Evolutionary conservation across 176 grass and related monocot species (phyloP), one percentile per base, ranked within the genome.

Genomic region (Pontederia crassipes): DNA sequence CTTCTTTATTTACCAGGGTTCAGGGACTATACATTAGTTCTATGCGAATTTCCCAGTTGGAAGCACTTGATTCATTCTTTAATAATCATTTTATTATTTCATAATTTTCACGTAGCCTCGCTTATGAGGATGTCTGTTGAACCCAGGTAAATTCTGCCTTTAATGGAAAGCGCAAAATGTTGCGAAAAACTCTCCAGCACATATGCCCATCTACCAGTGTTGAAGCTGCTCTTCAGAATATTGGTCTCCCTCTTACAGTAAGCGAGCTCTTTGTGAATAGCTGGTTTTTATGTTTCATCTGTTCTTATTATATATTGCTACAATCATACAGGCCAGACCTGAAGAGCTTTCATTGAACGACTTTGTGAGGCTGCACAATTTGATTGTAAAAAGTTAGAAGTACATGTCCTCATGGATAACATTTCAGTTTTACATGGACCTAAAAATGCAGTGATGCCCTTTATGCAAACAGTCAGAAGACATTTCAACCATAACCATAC

Each of bases 81-180:
- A 4, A 3, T 40, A 40, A 40, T 40, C 32, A 40, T 40, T 40
- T 40, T 40, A 40, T 40, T 40, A 40, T 40, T 40, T 40, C 32
- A 40, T 4, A 40, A 40, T 40, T 4, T 40, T 40, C 32, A 40
- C 32, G 32, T 40, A 40, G 32, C 6, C 6, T 40, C 32, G 3
- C 3, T 40, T 40, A 40, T 26, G 15, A 17, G 70, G 12, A 0
- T 67, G 28, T 58, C 35, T 46, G 45, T 82, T 26, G 49, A 57
- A 58, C 85, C 8, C 35, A 97, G 92, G 84, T 91, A 57, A 97
- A 85, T 61, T 97, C 83, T 0, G 87, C 87, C 46, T 97, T 97
- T 71, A 84, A 80, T 73, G 92, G 92, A 24, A 97, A 97, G 68
- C 81, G 92, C 55, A 97, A 97, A 81, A 97, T 97, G 92, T 74